These are phyloP conservation scores for Nicotiana tomentosiformis DNA, from an alignment of 257 asterid species.

Conservation along the genomic window DNA sequence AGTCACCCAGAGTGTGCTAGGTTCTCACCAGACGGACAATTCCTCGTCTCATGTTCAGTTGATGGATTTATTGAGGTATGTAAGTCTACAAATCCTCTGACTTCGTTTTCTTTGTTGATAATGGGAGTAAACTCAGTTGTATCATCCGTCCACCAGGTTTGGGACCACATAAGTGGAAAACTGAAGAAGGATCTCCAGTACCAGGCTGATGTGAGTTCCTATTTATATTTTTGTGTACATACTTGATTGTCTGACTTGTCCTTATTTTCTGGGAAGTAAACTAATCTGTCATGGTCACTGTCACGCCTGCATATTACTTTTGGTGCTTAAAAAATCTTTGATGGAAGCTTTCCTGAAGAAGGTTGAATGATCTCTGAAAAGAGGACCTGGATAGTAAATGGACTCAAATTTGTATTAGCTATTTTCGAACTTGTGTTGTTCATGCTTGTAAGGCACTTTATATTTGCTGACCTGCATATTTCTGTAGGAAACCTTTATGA, in stretches of 20 bases:
- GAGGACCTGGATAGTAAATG: background rate
- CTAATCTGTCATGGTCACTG: background rate
- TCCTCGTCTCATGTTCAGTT: conserved; percentile 91
- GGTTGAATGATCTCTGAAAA: background rate
- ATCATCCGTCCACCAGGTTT: conserved; percentile 44
- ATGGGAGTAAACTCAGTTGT: conserved; percentile 22
- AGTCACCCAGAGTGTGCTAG: conserved; percentile 88
- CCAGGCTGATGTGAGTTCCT: conserved; percentile 85
- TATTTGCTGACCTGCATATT: conserved; percentile 18
- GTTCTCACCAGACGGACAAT: conserved; percentile 99
- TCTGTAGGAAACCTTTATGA: conserved; percentile 92
- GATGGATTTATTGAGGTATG: conserved; percentile 93
- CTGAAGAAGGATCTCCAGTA: conserved; percentile 96
- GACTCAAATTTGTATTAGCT: background rate
- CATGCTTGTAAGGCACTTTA: background rate
- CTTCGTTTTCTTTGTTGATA: conserved; percentile 3
- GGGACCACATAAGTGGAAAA: conserved; percentile 97
- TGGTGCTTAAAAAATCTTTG: no score
- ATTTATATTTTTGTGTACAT: background rate
- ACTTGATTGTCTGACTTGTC: background rate
- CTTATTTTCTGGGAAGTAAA: background rate
- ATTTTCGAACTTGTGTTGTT: background rate
- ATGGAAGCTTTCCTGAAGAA: no score
- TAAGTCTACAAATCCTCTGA: background rate
- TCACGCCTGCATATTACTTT: background rate